Percentiles rank a stretch among this genome's conserved stretches.
Conservation (phyloP, 495 filamentous ascomycete genomes). For the Hyaloscypha variabilis region DNA sequence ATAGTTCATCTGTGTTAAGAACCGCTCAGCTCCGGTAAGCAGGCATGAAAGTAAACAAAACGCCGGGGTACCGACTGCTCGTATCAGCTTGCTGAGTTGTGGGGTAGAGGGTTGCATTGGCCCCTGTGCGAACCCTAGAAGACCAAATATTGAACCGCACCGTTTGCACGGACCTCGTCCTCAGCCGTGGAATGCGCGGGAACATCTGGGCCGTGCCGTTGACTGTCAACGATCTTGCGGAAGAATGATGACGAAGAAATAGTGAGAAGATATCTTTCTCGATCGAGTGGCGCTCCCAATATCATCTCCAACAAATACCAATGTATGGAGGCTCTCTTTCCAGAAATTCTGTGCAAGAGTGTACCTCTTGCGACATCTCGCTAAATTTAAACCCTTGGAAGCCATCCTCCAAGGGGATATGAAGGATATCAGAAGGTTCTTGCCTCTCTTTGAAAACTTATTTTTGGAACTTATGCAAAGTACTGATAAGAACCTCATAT, state of each 20-base stretch:
- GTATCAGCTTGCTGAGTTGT: neutral
- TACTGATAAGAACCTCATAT: neutral
- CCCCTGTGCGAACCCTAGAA: neutral
- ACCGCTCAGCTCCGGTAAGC: neutral
- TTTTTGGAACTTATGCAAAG: neutral
- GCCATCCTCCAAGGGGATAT: too few relatives aligned
- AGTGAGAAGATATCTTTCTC: too few relatives aligned
- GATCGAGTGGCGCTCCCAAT: too few relatives aligned
- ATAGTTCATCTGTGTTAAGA: neutral
- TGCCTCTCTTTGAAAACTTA: neutral
- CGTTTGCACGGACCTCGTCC: neutral
- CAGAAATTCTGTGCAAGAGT: too few relatives aligned
- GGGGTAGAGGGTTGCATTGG: neutral
- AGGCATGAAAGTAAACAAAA: neutral
- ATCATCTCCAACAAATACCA: too few relatives aligned
- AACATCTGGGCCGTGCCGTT: neutral
- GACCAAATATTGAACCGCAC: neutral
- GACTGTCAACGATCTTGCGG: neutral
- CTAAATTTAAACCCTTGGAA: too few relatives aligned
- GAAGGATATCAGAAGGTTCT: too few relatives aligned
- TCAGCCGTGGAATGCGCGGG: neutral
- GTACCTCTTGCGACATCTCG: too few relatives aligned
- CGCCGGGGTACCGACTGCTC: neutral
- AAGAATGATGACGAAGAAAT: too few relatives aligned
- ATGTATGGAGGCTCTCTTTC: too few relatives aligned